phyloP scores from a whole-genome alignment of 768 basidiomycete species.

The Russula sp. region DNA sequence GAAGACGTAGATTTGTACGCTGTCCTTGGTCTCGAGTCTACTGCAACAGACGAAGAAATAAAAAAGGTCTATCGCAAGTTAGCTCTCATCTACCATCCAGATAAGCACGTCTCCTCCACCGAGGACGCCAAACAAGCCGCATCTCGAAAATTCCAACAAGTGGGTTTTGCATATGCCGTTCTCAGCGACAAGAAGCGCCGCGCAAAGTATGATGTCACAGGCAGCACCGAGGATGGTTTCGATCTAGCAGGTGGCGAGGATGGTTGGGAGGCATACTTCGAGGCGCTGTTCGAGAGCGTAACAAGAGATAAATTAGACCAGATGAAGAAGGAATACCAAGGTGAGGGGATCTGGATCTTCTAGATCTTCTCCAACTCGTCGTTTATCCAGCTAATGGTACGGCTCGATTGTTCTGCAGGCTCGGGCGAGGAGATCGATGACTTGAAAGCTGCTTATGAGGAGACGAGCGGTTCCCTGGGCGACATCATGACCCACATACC shows the following conservation, averaged over 20 bases:
- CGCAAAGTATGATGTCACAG: conserved; percentile 79
- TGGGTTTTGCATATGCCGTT: conserved; percentile 92
- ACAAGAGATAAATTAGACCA: conserved; percentile 86
- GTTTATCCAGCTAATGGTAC: background rate
- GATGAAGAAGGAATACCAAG: conserved; percentile 93
- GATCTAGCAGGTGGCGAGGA: conserved; percentile 70
- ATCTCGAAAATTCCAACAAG: conserved; percentile 81
- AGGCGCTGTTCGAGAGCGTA: conserved; percentile 81
- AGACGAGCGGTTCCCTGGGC: conserved; percentile 70
- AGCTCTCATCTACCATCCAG: conserved; percentile 83
- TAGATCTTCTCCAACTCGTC: conserved; percentile 3
- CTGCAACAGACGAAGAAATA: conserved; percentile 64
- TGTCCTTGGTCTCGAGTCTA: conserved; percentile 55
- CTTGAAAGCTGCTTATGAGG: conserved; percentile 67
- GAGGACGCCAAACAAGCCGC: conserved; percentile 64
- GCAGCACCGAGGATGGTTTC: conserved; percentile 78
- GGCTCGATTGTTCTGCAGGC: conserved; percentile 46
- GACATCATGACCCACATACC: conserved; percentile 84
- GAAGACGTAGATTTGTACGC: conserved; percentile 78
- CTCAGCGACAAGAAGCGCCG: conserved; percentile 74
- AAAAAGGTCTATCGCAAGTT: conserved; percentile 81
- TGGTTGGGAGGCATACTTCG: conserved; percentile 96
- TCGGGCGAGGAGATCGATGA: conserved; percentile 84
- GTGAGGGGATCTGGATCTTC: conserved; percentile 40
- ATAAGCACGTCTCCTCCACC: conserved; percentile 70